Evolutionary conservation across 495 filamentous ascomycete species (phyloP).

Genomic region (Penicillium coffeae): DNA sequence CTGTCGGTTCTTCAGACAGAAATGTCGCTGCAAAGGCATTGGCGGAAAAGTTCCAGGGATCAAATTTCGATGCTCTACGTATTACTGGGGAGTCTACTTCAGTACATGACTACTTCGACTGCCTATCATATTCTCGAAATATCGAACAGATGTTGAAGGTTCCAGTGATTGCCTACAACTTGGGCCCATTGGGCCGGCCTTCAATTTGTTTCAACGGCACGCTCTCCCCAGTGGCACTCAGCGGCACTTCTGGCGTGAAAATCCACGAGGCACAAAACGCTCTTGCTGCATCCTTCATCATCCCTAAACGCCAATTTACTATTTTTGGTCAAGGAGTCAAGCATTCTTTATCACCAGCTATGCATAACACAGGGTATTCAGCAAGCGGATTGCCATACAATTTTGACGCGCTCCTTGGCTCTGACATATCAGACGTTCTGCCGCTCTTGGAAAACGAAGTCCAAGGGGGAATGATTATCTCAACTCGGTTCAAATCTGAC

Average conservation of each 20-base stretch:
- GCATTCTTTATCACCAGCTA: slow-evolving; percentile 24
- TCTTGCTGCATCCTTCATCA: slow-evolving; percentile 42
- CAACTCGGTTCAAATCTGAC: slow-evolving; percentile 60
- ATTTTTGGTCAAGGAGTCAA: slow-evolving; percentile 24
- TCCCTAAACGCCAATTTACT: slow-evolving; percentile 30
- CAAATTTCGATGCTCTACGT: slow-evolving; percentile 12
- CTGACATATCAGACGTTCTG: slow-evolving; percentile 52
- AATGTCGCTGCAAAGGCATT: background rate
- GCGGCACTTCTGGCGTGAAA: slow-evolving; percentile 6
- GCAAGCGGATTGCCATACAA: slow-evolving; percentile 63
- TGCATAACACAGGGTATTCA: slow-evolving; percentile 65
- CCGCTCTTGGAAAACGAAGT: slow-evolving; percentile 48
- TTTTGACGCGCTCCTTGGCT: slow-evolving; percentile 51
- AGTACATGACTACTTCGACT: slow-evolving; percentile 8
- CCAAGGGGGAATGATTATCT: slow-evolving; percentile 63
- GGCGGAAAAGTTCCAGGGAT: background rate
- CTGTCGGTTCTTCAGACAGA: slow-evolving; percentile 3
- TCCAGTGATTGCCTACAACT: slow-evolving; percentile 22
- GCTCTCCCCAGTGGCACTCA: slow-evolving; percentile 51
- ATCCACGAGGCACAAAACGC: slow-evolving; percentile 24
- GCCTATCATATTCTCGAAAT: slow-evolving; percentile 5
- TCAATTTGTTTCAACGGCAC: slow-evolving; percentile 57
- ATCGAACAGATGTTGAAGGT: slow-evolving; percentile 2
- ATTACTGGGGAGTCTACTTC: slow-evolving; percentile 12
- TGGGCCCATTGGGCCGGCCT: slow-evolving; percentile 50